Evolutionary conservation across 306 rosid species (phyloP).

Genomic region (Biancaea sappan): DNA sequence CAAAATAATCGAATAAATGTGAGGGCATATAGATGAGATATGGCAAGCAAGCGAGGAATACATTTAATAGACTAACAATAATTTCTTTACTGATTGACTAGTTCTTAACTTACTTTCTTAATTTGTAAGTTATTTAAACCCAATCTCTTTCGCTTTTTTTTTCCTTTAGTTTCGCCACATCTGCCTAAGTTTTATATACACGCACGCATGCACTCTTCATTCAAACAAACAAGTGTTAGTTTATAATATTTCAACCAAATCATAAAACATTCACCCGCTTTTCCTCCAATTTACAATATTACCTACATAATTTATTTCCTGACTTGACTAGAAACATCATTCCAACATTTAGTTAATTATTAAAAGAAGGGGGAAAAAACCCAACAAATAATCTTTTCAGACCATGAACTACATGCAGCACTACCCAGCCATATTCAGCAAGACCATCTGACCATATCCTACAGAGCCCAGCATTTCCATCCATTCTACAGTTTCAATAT

Average conservation of each 20-base stretch:
- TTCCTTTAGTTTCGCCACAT: background rate
- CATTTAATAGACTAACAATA: background rate
- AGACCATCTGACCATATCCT: background rate
- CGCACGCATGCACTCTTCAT: background rate
- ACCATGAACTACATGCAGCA: background rate
- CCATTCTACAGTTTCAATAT: background rate
- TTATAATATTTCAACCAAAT: slow-evolving; percentile 15
- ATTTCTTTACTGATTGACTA: background rate
- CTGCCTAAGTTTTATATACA: background rate
- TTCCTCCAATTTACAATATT: background rate
- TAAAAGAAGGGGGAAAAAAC: background rate
- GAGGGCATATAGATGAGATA: too few relatives aligned
- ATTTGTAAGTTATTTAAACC: background rate
- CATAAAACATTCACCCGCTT: background rate
- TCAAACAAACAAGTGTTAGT: background rate
- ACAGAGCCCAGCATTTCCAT: background rate
- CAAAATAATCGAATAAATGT: too few relatives aligned
- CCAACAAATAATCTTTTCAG: background rate
- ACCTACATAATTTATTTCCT: background rate
- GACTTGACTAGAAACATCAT: background rate
- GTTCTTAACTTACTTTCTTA: background rate
- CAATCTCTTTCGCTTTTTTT: slow-evolving; percentile 8
- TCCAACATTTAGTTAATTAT: background rate
- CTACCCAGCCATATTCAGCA: background rate
- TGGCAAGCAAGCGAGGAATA: too few relatives aligned